phyloP scores from a whole-genome alignment of 306 rosid species.

The Coriaria nepalensis region DNA sequence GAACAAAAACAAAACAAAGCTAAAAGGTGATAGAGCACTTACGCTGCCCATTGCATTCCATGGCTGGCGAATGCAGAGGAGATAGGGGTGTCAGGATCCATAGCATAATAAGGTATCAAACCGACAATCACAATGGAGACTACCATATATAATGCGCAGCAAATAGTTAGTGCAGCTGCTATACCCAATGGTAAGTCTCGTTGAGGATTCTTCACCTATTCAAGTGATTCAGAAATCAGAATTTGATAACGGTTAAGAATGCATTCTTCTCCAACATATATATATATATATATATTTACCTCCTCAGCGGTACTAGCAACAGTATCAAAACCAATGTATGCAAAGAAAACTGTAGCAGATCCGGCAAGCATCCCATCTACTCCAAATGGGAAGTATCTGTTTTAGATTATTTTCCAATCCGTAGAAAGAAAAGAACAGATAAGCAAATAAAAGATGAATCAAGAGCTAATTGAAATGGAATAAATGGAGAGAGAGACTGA shows the following conservation, averaged over 20 bases:
- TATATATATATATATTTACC: slow-evolving; percentile 25
- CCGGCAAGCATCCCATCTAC: slow-evolving; percentile 93
- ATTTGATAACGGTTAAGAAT: no score
- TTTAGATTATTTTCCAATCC: neutral
- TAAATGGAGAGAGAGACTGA: no score
- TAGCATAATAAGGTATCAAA: slow-evolving; percentile 75
- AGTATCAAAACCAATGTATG: slow-evolving; percentile 85
- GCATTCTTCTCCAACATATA: no score
- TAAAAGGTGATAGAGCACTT: slow-evolving; percentile 24
- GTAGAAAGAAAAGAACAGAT: no score
- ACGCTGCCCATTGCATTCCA: slow-evolving; percentile 95
- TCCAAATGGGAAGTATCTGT: slow-evolving; percentile 79
- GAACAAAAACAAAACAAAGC: neutral
- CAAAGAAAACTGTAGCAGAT: slow-evolving; percentile 92
- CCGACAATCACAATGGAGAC: slow-evolving; percentile 78
- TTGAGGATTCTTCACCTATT: slow-evolving; percentile 85
- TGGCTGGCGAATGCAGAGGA: slow-evolving; percentile 68
- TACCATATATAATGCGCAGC: slow-evolving; percentile 82
- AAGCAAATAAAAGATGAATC: no score
- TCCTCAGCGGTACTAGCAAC: slow-evolving; percentile 95
- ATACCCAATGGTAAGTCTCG: slow-evolving; percentile 87
- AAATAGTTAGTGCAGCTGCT: slow-evolving; percentile 52
- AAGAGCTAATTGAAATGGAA: neutral
- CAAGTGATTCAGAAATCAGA: slow-evolving; percentile 9
- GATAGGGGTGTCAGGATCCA: slow-evolving; percentile 92